Base-by-base conservation (phyloP, 75 land plant genomes). In the Pinus tabuliformis region DNA sequence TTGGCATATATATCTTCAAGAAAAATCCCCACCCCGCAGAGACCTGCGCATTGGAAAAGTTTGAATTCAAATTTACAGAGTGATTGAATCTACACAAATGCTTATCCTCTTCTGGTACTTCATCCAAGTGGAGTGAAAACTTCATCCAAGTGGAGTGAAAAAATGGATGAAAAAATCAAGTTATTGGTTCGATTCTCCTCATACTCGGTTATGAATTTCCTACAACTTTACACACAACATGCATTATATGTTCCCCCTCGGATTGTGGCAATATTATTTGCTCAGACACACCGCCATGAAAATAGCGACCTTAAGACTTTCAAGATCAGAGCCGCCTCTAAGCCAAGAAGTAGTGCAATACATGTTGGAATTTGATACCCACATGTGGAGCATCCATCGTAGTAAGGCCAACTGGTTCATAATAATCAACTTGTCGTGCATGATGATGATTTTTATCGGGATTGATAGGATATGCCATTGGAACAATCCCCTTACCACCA, bases 131-230 rank as follows among this genome's bases (percentile, higher is more conserved):
- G 97, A n/a, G 88, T 92, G 26, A 94, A 91, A n/a, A 42, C 76
- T 94, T 66, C 81, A 84, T 0, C 91, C 90, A 2, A 39, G 72
- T 62, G 97, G 97, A n/a, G 88, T 92, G 26, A 94, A 87, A 95
- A 95, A 77, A 88, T 92, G 89, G 97, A n/a, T n/a, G n/a, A 95
- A 1, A 91, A 90, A 77, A 74, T 94, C 30, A 91, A 92, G 80
- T 62, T 26, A 3, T 85, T 93, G 14, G 85, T 94, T 9, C 73
- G 95, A 62, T 92, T 94, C 83, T 94, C 83, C 0, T 85, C 82
- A 76, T 58, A 80, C 0, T 87, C 88, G 1, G 84, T 86, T 81
- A 61, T 90, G 3, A 87, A 68, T 76, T 54, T 90, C 0, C 76
- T 94, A 58, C 91, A 88, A 13, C 78, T 90, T 0, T 94, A 94